These are phyloP conservation scores for Chalciporus sphaerocephalus DNA, from an alignment of 768 basidiomycete species.

Conservation along the genomic window DNA sequence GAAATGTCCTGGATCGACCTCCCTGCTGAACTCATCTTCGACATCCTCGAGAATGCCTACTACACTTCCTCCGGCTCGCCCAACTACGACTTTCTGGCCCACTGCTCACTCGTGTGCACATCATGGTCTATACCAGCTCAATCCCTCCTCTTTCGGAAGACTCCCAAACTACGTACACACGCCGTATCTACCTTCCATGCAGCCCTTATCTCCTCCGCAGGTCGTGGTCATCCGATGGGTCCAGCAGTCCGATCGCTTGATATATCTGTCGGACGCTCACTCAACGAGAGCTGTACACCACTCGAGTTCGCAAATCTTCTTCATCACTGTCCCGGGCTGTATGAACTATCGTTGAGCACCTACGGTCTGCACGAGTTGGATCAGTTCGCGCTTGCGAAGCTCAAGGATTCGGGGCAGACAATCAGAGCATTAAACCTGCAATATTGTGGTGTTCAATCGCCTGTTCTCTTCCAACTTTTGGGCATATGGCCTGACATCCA, in stretches of 20 bases:
- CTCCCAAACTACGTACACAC: slow-evolving; percentile 4
- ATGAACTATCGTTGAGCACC: slow-evolving; percentile 30
- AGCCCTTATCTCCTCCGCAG: slow-evolving; percentile 15
- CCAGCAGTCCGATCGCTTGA: slow-evolving; percentile 21
- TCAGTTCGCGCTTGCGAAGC: slow-evolving; percentile 20
- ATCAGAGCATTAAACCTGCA: slow-evolving; percentile 34
- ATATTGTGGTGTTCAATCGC: slow-evolving; percentile 39
- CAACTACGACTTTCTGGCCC: slow-evolving; percentile 18
- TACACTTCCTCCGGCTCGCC: slow-evolving; percentile 17
- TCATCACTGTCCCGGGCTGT: slow-evolving; percentile 30
- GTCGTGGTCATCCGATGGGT: slow-evolving; percentile 13
- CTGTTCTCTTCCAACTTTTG: slow-evolving; percentile 41
- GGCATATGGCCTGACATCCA: slow-evolving; percentile 34
- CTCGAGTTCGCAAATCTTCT: slow-evolving; percentile 17
- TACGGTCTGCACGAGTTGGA: slow-evolving; percentile 29
- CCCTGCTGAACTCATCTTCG: slow-evolving; percentile 22
- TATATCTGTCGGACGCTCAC: slow-evolving; percentile 12
- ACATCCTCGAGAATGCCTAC: slow-evolving; percentile 24
- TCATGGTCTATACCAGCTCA: slow-evolving; percentile 29
- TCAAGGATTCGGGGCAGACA: slow-evolving; percentile 19
- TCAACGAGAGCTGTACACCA: slow-evolving; percentile 5
- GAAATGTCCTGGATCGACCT: slow-evolving; percentile 17
- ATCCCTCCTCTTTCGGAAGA: slow-evolving; percentile 26
- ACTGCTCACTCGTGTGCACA: slow-evolving; percentile 24
- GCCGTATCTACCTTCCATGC: slow-evolving; percentile 13